phyloP scores from a whole-genome alignment of 345 rosid genomes.

The Euphorbia peplus region DNA sequence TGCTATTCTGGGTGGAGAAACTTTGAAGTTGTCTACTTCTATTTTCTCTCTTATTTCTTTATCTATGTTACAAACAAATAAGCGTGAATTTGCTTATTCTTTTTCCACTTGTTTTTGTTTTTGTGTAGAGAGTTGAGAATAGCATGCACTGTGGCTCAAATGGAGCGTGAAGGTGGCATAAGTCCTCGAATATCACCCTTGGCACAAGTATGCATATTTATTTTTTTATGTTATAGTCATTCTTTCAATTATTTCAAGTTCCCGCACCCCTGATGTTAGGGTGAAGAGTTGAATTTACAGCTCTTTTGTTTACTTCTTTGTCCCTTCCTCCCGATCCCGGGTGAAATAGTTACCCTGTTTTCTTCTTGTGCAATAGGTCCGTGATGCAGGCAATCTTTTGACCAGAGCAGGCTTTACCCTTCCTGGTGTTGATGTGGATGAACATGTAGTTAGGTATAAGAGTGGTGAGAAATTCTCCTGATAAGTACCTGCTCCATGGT shows the following conservation, averaged over 20 bases:
- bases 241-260: background rate
- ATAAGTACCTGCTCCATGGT: background rate
- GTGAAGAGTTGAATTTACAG: background rate
- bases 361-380: constrained; percentile 43
- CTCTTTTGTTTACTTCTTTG: background rate
- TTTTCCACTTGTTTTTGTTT: no score
- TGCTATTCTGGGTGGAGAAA: constrained; percentile 99
- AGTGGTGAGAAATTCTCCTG: constrained; percentile 48
- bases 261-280: no score
- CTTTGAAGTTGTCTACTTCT: constrained; percentile 61
- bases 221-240: background rate
- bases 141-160: constrained; percentile 97
- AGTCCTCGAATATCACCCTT: constrained; percentile 92
- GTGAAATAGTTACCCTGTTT: background rate
- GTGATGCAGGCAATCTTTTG: constrained; percentile 96
- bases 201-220: constrained; percentile 63
- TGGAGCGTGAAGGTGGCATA: constrained; percentile 99
- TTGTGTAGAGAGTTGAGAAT: constrained; percentile 76
- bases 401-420: constrained; percentile 94
- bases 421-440: constrained; percentile 92
- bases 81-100: background rate
- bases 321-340: background rate
- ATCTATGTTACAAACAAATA: background rate
- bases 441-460: constrained; percentile 77
- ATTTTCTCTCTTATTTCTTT: background rate